phyloP scores from a whole-genome alignment of 192 early-diverging fungal genomes.

The Coemansia pectinata region DNA sequence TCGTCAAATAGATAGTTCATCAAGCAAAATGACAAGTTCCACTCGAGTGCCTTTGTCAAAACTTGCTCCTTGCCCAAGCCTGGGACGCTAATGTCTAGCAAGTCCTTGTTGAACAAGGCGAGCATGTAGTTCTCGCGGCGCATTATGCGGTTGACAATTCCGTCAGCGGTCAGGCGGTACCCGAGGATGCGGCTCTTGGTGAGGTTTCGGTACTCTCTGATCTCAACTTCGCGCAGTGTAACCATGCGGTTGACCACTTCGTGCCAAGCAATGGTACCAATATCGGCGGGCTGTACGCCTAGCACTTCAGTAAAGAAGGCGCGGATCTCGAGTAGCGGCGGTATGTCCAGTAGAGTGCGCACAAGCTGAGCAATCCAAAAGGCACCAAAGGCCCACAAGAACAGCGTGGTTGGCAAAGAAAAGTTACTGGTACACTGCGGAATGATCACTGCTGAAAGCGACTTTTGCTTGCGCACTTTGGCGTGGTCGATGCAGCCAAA shows the following conservation, averaged over 20 bases:
- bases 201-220: slow-evolving; percentile 52
- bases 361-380: slow-evolving; percentile 81
- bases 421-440: slow-evolving; percentile 75
- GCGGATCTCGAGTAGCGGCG: slow-evolving; percentile 75
- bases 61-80: slow-evolving; percentile 59
- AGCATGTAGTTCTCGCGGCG: slow-evolving; percentile 97
- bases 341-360: slow-evolving; percentile 68
- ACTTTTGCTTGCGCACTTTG: slow-evolving; percentile 66
- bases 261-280: slow-evolving; percentile 86
- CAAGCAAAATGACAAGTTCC: slow-evolving; percentile 88
- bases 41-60: slow-evolving; percentile 88
- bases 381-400: slow-evolving; percentile 64
- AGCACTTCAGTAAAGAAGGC: slow-evolving; percentile 83
- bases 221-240: slow-evolving; percentile 68
- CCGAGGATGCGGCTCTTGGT: slow-evolving; percentile 49
- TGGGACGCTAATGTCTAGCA: slow-evolving; percentile 79
- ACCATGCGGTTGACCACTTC: slow-evolving; percentile 78
- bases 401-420: slow-evolving; percentile 57
- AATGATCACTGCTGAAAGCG: slow-evolving; percentile 74
- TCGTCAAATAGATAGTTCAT: slow-evolving; percentile 88
- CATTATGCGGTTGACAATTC: slow-evolving; percentile 93
- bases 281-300: slow-evolving; percentile 73
- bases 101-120: slow-evolving; percentile 90
- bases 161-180: slow-evolving; percentile 65
- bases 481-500: slow-evolving; percentile 90